Base-by-base conservation (phyloP, 1,139 yeast species). In the Yamadazyma blattariae region DNA sequence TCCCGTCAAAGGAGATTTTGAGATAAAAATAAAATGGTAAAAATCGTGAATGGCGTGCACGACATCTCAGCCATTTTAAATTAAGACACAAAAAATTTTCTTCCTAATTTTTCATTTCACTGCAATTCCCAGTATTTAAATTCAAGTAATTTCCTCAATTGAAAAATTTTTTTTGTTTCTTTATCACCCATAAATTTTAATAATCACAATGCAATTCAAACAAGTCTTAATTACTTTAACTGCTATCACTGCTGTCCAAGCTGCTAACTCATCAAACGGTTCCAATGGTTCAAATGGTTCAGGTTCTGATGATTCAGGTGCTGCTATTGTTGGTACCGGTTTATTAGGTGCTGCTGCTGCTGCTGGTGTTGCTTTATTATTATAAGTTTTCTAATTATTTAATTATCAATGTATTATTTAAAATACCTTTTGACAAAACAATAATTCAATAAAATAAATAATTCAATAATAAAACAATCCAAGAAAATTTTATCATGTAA, bases 331-430 rank as follows among this genome's bases (percentile, higher is more conserved):
- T 42, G 66, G 67, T 48, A 65, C 63, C 34, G 62, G 58, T 48
- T 44, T 53, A 38, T 42, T 52, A 39, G 67, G 67, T 47, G 69
- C 67, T 43, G 67, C 65, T 44, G 67, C 69, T 35, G 71, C 71
- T 37, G 71, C 70, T 48, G 71, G 68, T 58, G 65, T 65, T 55
- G 70, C 71, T 56, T 59, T 64, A 51, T 62, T 65, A 50, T 60
- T 65, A 51, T 65, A 64, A 62, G 59, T 46, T 42, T 41, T 39
- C 36, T 18, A 28, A 28, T n/a, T n/a, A n/a, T n/a, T n/a, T n/a
- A n/a, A n/a, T n/a, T n/a, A n/a, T n/a, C n/a, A n/a, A 25, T 15
- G n/a, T n/a, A n/a, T n/a, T n/a, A n/a, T n/a, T n/a, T n/a, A n/a
- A n/a, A n/a, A n/a, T n/a, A n/a, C n/a, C n/a, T n/a, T n/a, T n/a